Evolutionary conservation across 805 yeast species (phyloP).

Genomic region (Candida verbasci): DNA sequence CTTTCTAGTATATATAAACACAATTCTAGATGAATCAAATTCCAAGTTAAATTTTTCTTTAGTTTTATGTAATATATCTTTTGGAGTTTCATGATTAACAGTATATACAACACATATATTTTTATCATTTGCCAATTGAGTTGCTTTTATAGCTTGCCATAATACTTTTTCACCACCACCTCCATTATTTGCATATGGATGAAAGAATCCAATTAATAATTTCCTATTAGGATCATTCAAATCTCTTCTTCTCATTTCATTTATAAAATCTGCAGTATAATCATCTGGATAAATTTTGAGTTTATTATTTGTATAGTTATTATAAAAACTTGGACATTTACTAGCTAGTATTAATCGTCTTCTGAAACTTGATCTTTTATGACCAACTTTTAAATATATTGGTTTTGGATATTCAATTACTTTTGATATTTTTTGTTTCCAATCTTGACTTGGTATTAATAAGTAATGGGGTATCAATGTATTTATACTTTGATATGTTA

Average conservation of each 20-base stretch:
- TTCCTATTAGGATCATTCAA: conserved; percentile 35
- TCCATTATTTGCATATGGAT: conserved; percentile 92
- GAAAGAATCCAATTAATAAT: conserved; percentile 78
- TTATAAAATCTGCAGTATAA: conserved; percentile 19
- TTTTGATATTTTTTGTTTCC: conserved; percentile 30
- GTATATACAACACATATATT: conserved; percentile 71
- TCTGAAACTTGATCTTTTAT: conserved; percentile 35
- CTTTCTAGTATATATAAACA: conserved; percentile 54
- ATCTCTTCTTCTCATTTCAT: conserved; percentile 26
- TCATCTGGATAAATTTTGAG: conserved; percentile 30
- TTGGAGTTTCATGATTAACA: conserved; percentile 52
- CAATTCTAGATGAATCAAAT: conserved; percentile 49
- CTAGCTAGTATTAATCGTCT: conserved; percentile 36
- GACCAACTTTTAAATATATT: conserved; percentile 31
- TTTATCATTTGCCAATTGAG: conserved; percentile 45
- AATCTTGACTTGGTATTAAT: conserved; percentile 30
- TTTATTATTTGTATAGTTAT: conserved; percentile 34
- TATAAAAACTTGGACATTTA: conserved; percentile 32
- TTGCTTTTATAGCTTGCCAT: conserved; percentile 86
- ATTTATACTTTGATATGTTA: conserved; percentile 16
- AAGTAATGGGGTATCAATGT: conserved; percentile 29
- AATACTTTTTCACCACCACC: conserved; percentile 98
- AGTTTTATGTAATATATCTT: conserved; percentile 49
- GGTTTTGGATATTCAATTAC: conserved; percentile 32
- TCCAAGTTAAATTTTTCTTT: conserved; percentile 50